Evolutionary conservation across 2,329 filamentous ascomycete species (phyloP).

Genomic region (Alternaria novae-zelandiae): DNA sequence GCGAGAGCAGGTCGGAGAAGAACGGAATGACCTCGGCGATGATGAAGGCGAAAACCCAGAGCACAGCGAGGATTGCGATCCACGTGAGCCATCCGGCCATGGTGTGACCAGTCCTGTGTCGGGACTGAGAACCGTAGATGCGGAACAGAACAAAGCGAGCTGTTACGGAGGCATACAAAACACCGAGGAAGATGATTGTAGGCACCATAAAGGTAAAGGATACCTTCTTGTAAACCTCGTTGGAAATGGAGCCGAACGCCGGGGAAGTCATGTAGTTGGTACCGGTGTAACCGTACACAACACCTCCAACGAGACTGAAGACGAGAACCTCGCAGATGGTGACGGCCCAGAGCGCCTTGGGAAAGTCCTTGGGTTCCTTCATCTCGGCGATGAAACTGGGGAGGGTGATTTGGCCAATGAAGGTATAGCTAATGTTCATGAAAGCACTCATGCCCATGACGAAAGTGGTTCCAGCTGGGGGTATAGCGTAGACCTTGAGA

Average conservation of each 20-base stretch:
- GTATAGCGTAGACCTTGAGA: constrained; percentile 72
- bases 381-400: constrained; percentile 97
- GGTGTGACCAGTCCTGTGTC: constrained; percentile 82
- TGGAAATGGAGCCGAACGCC: constrained; percentile 82
- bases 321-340: constrained; percentile 87
- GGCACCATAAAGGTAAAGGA: constrained; percentile 96
- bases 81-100: constrained; percentile 80
- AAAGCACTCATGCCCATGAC: constrained; percentile 85
- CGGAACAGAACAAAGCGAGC: constrained; percentile 93
- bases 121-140: constrained; percentile 73
- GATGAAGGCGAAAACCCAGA: constrained; percentile 89
- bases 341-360: constrained; percentile 89
- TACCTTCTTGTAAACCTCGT: constrained; percentile 80
- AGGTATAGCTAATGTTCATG: constrained; percentile 94
- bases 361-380: constrained; percentile 81
- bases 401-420: constrained; percentile 93
- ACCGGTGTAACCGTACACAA: constrained; percentile 87
- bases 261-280: constrained; percentile 88
- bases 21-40: constrained; percentile 94
- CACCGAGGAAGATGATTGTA: constrained; percentile 89
- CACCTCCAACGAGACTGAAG: constrained; percentile 79
- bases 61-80: constrained; percentile 73
- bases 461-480: constrained; percentile 75
- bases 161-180: constrained; percentile 88
- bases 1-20: constrained; percentile 76